These are phyloP conservation scores for Beta lomatogona DNA, from an alignment of 179 eudicot genomes.

Conservation along the genomic window DNA sequence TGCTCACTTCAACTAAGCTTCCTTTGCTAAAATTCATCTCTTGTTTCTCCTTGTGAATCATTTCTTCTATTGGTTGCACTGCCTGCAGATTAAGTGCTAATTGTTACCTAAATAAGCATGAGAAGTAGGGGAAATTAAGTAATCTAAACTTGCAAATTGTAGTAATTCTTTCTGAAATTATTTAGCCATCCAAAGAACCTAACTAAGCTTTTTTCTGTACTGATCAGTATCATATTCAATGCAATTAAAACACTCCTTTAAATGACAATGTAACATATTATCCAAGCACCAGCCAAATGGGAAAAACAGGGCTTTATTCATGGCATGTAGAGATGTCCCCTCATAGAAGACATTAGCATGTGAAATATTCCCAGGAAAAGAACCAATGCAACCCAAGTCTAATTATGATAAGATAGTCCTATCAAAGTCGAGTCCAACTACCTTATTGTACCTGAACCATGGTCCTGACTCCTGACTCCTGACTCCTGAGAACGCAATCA, in stretches of 20 bases:
- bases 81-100: conserved; percentile 33
- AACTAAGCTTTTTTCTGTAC: not conserved
- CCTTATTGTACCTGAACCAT: too few species aligned
- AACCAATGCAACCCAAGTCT: not conserved
- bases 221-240: not conserved
- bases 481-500: too few species aligned
- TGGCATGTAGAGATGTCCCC: not conserved
- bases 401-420: not conserved
- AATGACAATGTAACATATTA: not conserved
- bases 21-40: conserved; percentile 44
- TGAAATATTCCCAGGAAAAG: not conserved
- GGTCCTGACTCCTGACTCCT: too few species aligned
- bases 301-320: not conserved
- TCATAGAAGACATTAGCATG: not conserved
- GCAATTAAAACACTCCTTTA: not conserved
- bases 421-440: too few species aligned
- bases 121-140: not conserved
- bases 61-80: conserved; percentile 5
- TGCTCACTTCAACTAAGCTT: conserved; percentile 66
- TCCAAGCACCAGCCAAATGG: not conserved
- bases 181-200: not conserved
- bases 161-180: not conserved
- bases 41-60: conserved; percentile 19
- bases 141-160: too few species aligned
- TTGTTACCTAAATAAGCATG: not conserved